A percentile compares a stretch with the other conserved stretches of the same genome.
These are phyloP conservation scores for Aspergillus sp. DNA, from an alignment of 2,329 filamentous ascomycete genomes.

Conservation along the genomic window DNA sequence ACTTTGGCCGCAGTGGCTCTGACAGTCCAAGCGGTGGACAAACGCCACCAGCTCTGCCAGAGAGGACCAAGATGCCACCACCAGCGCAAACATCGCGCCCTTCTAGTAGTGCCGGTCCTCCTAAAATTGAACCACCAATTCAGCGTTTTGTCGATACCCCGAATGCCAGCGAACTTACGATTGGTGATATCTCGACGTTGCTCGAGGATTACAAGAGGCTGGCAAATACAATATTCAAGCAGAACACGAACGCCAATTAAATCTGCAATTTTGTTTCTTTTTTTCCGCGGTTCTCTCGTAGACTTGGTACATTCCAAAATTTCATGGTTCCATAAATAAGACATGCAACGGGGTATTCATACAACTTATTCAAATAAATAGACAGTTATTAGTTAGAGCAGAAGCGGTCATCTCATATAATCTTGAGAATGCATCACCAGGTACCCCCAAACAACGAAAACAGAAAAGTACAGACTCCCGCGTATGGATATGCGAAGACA, in stretches of 20 bases:
- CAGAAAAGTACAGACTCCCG: not conserved
- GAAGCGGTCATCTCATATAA: not conserved
- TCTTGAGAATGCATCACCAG: not conserved
- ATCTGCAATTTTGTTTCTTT: not conserved
- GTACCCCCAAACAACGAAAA: not conserved
- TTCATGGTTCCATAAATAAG: too few species aligned
- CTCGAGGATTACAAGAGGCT: constrained; percentile 68
- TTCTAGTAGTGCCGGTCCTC: constrained; percentile 4
- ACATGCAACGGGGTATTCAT: too few species aligned
- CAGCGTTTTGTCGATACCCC: constrained; percentile 67
- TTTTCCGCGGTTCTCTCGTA: not conserved
- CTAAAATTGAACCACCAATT: constrained; percentile 52
- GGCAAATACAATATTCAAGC: constrained; percentile 56
- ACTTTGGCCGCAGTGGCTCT: constrained; percentile 54
- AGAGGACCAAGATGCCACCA: constrained; percentile 27
- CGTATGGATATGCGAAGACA: not conserved
- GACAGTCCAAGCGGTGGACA: constrained; percentile 40
- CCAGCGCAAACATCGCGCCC: constrained; percentile 12
- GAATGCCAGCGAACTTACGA: constrained; percentile 61
- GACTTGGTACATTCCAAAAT: not conserved
- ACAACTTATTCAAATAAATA: too few species aligned
- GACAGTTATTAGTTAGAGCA: too few species aligned
- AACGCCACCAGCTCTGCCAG: constrained; percentile 33
- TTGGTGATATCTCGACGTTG: constrained; percentile 67
- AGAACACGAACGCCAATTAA: constrained; percentile 11